phyloP scores from a whole-genome alignment of 257 asterid species.

The Primulina eburnea region DNA sequence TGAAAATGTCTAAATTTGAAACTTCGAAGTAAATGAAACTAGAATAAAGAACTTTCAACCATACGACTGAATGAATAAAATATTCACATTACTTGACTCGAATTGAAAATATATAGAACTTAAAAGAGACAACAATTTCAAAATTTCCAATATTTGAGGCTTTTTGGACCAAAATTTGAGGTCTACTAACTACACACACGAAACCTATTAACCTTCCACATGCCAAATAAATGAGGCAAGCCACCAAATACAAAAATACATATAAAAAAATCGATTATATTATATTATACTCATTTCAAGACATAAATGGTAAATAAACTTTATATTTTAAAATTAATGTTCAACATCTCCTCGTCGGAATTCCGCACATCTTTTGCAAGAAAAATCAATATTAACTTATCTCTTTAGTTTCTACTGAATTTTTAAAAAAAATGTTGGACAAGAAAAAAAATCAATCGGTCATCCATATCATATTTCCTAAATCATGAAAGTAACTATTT shows the following conservation, averaged over 20 bases:
- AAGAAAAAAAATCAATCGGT: too few species aligned
- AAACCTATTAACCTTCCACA: conserved; percentile 17
- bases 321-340: neutral
- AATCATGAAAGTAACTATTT: too few species aligned
- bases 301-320: neutral
- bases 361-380: too few species aligned
- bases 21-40: too few species aligned
- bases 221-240: conserved; percentile 29
- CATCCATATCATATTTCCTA: too few species aligned
- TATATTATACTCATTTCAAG: conserved; percentile 25
- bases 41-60: too few species aligned
- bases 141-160: conserved; percentile 25
- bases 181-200: conserved; percentile 6
- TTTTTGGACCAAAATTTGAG: conserved; percentile 14
- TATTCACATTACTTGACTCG: neutral
- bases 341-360: too few species aligned
- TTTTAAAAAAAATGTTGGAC: too few species aligned
- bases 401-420: neutral
- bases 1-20: too few species aligned
- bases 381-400: too few species aligned
- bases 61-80: neutral
- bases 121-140: neutral
- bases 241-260: conserved; percentile 26
- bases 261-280: neutral
- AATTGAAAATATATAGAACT: neutral